Evolutionary conservation across 495 filamentous ascomycete genomes (phyloP).

Genomic region (Trichoderma virens): DNA sequence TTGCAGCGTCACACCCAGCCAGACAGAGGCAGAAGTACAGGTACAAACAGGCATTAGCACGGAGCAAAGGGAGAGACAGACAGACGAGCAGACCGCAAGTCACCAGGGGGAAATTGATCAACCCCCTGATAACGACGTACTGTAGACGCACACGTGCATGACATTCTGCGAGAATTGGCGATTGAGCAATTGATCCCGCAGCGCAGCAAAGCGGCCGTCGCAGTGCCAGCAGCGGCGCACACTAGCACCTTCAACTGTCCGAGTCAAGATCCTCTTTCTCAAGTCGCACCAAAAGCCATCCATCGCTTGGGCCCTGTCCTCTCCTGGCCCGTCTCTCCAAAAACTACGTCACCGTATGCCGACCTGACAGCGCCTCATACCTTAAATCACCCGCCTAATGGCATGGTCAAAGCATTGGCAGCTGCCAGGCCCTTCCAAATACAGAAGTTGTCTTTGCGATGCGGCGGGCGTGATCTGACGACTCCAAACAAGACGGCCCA

Average conservation of each 20-base stretch:
- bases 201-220: too few species aligned
- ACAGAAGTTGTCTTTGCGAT: background rate
- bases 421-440: background rate
- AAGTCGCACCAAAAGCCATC: too few species aligned
- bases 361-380: background rate
- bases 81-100: background rate
- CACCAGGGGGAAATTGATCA: background rate
- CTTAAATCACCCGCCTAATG: background rate
- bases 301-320: too few species aligned
- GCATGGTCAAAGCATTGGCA: background rate
- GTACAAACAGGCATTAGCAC: too few species aligned
- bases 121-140: background rate
- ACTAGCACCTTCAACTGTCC: too few species aligned
- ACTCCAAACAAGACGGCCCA: too few species aligned
- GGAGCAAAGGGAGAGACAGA: too few species aligned
- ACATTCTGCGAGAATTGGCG: background rate
- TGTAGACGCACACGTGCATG: background rate
- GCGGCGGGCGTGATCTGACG: background rate
- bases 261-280: too few species aligned
- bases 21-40: too few species aligned
- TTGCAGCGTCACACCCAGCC: too few species aligned
- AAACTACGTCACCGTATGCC: background rate
- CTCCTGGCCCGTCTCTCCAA: too few species aligned
- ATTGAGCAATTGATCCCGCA: background rate
- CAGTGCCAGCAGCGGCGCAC: too few species aligned